Base-by-base conservation (phyloP, 768 basidiomycete genomes). In the Calocybe gangraenosa region DNA sequence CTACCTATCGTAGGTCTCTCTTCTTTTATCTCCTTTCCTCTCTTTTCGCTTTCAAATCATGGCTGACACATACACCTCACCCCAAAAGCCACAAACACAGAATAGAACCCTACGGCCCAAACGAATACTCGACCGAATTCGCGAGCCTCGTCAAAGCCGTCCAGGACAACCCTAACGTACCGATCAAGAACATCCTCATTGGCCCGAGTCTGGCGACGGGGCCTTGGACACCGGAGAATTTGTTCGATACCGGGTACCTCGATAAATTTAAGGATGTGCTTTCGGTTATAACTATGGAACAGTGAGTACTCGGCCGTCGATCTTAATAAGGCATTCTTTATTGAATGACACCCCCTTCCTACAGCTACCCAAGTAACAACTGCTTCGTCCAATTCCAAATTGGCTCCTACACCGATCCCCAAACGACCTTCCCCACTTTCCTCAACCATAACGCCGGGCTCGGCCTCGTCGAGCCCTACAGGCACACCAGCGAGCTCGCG, bases 161-260 rank as follows among this genome's bases (percentile, higher is more conserved):
- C 21, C 47, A 61, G 15, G 57, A 59, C 10, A 67, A 75, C 47
- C 37, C 62, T 0, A 63, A 59, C 3, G 58, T 74, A 22, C 53
- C 57, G 2, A 61, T 62, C 21, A 66, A 65, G 31, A 63, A 65
- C 14, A 68, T 71, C 45, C 75, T 88, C 49, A 68, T 85, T 46
- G 84, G 78, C 0, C 86, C 84, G 0, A 82, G 74, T 48, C 58
- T 85, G n/a, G 77, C 80, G 19, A 75, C 71, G 33, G 75, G 70
- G 6, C 60, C 60, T 9, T 83, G 79, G 80, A 60, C 58, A 6
- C 77, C 70, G 1, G 60, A 70, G 50, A 49, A 64, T 20, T 63
- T 79, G 2, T 78, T 73, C 70, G 60, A 74, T 31, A 75, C 79
- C 0, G 74, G 74, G 2, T 82, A 75, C 45, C 62, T 77, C 21